phyloP scores from a whole-genome alignment of 345 rosid genomes.

The Camelina neglecta region DNA sequence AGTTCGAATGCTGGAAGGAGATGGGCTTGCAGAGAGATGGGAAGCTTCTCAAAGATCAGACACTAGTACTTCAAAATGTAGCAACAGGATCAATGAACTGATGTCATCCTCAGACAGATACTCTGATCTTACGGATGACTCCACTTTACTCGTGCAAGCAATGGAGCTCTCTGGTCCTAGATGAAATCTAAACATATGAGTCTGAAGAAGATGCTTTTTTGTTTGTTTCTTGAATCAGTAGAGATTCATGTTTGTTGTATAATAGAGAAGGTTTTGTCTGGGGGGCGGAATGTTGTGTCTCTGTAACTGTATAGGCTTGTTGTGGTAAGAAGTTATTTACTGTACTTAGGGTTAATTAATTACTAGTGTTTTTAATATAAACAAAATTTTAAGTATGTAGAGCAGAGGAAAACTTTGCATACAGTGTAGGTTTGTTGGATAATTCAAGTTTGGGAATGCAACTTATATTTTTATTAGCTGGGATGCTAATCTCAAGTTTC shows the following conservation, averaged over 20 bases:
- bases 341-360: slow-evolving; percentile 23
- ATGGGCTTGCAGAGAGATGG: slow-evolving; percentile 97
- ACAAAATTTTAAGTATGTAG: neutral
- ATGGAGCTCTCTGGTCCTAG: slow-evolving; percentile 99
- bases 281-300: neutral
- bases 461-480: too few species aligned
- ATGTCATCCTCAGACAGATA: slow-evolving; percentile 88
- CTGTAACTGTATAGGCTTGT: slow-evolving; percentile 41
- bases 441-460: slow-evolving; percentile 1
- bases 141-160: slow-evolving; percentile 88
- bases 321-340: slow-evolving; percentile 27
- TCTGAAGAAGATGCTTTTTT: slow-evolving; percentile 14
- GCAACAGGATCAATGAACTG: slow-evolving; percentile 64
- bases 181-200: slow-evolving; percentile 46
- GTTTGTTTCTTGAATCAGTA: slow-evolving; percentile 16
- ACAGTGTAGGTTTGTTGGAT: slow-evolving; percentile 1
- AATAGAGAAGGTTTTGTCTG: slow-evolving; percentile 17
- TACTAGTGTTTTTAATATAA: neutral
- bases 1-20: slow-evolving; percentile 98
- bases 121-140: slow-evolving; percentile 97
- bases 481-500: too few species aligned
- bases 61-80: slow-evolving; percentile 46
- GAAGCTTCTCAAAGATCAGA: slow-evolving; percentile 94
- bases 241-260: slow-evolving; percentile 24
- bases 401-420: neutral